Percentiles rank a stretch among this genome's conserved stretches.
phyloP scores from a whole-genome alignment of 202 grass and related monocot genomes.

The Schoenoplectus triqueter region DNA sequence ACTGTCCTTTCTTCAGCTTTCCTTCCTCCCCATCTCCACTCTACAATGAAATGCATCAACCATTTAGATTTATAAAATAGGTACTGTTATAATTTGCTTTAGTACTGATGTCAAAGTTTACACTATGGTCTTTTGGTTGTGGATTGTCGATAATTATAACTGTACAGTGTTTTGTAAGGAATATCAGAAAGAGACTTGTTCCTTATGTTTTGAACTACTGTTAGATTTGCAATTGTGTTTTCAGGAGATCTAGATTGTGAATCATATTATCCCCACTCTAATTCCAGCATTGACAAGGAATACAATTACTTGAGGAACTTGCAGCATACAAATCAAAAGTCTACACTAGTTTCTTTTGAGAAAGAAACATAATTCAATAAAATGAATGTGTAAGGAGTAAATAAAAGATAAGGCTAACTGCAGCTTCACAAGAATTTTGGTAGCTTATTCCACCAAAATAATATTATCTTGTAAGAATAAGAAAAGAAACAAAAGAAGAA shows the following conservation, averaged over 20 bases:
- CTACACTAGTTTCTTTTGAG: neutral
- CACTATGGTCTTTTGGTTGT: neutral
- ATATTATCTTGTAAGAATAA: neutral
- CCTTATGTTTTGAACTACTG: neutral
- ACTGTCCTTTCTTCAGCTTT: conserved; percentile 73
- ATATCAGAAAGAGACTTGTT: neutral
- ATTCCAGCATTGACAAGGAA: neutral
- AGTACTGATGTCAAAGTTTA: neutral
- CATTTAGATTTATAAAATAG: neutral
- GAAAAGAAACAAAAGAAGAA: neutral
- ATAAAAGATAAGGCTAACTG: neutral
- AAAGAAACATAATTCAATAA: neutral
- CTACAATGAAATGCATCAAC: conserved; percentile 44
- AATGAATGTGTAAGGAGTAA: neutral
- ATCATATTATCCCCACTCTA: neutral
- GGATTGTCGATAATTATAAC: neutral
- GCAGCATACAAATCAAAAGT: neutral
- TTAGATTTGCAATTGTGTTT: neutral
- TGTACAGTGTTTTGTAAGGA: neutral
- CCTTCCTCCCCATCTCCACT: conserved; percentile 82
- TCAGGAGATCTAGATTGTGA: conserved; percentile 8
- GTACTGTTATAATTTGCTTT: neutral
- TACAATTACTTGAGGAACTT: neutral
- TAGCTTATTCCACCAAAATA: conserved; percentile 4
- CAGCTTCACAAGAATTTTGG: neutral